Base-by-base conservation (phyloP, 2,329 filamentous ascomycete genomes). In the Aspergillus bombycis region DNA sequence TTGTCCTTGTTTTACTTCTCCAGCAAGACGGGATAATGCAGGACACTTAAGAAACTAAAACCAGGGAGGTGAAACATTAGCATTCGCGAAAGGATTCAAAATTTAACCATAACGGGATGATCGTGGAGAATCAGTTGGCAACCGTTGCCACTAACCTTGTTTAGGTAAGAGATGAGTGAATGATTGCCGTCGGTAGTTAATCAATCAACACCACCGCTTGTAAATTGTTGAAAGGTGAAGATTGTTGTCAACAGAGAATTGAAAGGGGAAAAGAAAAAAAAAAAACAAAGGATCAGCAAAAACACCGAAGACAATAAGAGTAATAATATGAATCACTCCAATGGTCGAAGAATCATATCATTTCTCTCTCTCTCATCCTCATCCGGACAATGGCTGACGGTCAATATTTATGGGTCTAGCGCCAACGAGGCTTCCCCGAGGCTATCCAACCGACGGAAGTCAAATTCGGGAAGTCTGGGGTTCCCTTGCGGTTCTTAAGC, bases 391-490 rank as follows among this genome's bases (percentile, higher is more conserved):
- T n/a, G 34, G 11, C 11, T 10, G 28, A 26, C 12, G 26, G 57
- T n/a, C 16, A 10, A 16, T 65, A 69, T 68, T 68, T 67, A 68
- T 66, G 62, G 57, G 41, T 12, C 34, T 26, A 8, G 53, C 10
- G 28, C 4, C 45, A 21, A 21, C 56, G n/a, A 38, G 38, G 14
- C 32, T 60, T 65, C 67, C 69, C 70, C 70, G 70, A 72, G 70
- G 70, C 69, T 67, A 72, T 62, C 21, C 19, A 57, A 43, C n/a
- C 16, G 32, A 64, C 70, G 69, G 70, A 67, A 62, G 56, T 60
- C 53, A 57, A 66, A 58, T 60, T 68, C 70, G 70, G 70, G 69
- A 72, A 26, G 62, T 69, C 68, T 68, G 65, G 63, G 58, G 64
- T 61, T 57, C 30, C 19, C 28, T 30, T 38, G n/a, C 7, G 21